phyloP scores from a whole-genome alignment of 495 filamentous ascomycete genomes.

The Xylaria acuta region DNA sequence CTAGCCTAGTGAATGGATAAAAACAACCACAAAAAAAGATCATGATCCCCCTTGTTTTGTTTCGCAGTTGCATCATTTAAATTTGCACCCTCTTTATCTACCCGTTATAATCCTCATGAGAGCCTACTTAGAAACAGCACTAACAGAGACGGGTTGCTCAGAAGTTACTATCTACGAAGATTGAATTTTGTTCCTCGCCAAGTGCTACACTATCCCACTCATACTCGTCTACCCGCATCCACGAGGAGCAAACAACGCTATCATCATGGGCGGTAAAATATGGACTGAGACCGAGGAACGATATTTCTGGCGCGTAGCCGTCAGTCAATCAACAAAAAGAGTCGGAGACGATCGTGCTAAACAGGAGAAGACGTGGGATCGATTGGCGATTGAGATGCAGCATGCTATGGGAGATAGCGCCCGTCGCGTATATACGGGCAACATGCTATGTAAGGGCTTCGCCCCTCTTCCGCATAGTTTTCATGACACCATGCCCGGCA shows the following conservation, averaged over 20 bases:
- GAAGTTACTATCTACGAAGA: background rate
- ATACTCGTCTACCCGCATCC: background rate
- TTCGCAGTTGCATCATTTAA: background rate
- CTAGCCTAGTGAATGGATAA: background rate
- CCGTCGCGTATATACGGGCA: conserved; percentile 44
- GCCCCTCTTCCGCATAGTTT: background rate
- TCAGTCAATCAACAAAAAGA: conserved; percentile 47
- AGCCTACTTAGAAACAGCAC: background rate
- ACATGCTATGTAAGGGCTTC: conserved; percentile 49
- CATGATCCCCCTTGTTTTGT: background rate
- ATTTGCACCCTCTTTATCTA: background rate
- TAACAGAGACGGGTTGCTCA: background rate
- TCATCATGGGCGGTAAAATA: conserved; percentile 47
- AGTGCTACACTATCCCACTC: background rate
- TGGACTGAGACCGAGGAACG: conserved; percentile 50
- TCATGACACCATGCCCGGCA: conserved; percentile 11
- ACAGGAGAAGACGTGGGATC: conserved; percentile 39
- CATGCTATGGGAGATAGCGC: conserved; percentile 33
- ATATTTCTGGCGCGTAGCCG: conserved; percentile 47
- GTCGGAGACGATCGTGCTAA: conserved; percentile 36
- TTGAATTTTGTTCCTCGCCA: background rate
- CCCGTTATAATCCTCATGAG: background rate
- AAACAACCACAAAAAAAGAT: background rate
- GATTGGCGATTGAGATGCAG: conserved; percentile 43
- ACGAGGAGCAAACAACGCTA: background rate